Conservation (phyloP, 257 asterid genomes). For the Solanum commersonii region DNA sequence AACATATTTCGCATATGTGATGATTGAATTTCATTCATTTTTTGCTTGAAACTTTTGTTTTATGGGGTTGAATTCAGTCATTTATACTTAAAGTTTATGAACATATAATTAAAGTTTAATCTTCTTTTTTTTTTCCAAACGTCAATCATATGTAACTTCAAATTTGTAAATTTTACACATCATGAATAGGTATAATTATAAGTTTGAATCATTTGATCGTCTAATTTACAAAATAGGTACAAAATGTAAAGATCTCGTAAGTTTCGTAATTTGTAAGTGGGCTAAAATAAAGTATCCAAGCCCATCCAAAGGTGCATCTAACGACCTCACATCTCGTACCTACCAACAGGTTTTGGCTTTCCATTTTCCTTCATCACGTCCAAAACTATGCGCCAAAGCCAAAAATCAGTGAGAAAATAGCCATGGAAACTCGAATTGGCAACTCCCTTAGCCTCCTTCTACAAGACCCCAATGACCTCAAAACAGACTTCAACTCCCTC, state of each 20-base stretch:
- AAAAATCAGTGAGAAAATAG: neutral
- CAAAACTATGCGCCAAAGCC: neutral
- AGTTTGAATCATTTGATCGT: too few species aligned
- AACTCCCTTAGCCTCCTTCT: constrained; percentile 36
- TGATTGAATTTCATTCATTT: neutral
- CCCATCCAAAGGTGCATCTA: neutral
- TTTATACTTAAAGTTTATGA: neutral
- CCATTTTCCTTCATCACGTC: neutral
- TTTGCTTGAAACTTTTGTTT: neutral
- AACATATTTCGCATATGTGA: neutral
- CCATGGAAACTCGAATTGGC: constrained; percentile 45
- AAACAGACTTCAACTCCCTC: constrained; percentile 46
- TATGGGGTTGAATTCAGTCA: neutral
- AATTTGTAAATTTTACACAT: neutral
- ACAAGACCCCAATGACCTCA: constrained; percentile 18
- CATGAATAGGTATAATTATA: too few species aligned
- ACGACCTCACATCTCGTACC: neutral
- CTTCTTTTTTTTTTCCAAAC: too few species aligned
- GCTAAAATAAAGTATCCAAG: neutral
- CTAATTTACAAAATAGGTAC: too few species aligned
- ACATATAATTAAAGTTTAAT: too few species aligned
- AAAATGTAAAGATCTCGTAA: too few species aligned
- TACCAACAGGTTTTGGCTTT: neutral
- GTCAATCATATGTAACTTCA: neutral
- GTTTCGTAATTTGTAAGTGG: neutral